Base-by-base conservation (phyloP, 2,329 filamentous ascomycete species). In the Chaetomium globosum region DNA sequence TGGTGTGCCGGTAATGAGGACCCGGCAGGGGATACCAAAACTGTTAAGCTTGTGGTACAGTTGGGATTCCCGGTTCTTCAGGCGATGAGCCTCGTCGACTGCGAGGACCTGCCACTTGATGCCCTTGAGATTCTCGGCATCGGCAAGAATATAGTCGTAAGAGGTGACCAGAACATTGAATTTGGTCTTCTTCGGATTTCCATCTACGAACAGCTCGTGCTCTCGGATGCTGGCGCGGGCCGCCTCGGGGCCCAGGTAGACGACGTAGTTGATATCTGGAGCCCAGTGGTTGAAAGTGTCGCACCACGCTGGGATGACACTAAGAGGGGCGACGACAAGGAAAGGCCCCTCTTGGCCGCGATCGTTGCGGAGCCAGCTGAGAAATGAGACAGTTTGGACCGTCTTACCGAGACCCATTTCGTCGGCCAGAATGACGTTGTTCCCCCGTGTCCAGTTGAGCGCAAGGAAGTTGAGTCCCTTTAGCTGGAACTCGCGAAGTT, bases 401-500 rank as follows among this genome's bases (percentile, higher is more conserved):
- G 95, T 99, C 80, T 99, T 99, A 31, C 95, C 95, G 16, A 99
- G 84, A 72, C 95, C 95, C 95, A 99, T 99, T 79, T 99, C 95
- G 75, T 99, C 95, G 57, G 95, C 95, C 61, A 99, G 85, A 72
- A 99, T 97, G 74, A 98, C 95, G 72, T 98, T 99, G 77, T 95
- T 95, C 63, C 88, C 89, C 73, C 90, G 89, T 61, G 91, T 92
- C 96, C 96, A 99, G 78, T 98, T 97, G 78, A 96, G 92, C 54
- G 92, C 92, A 68, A 99, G 82, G 77, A 97, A 99, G 80, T 98
- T 98, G 67, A 99, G 82, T 33, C 96, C 95, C 70, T 90, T 92
- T 72, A 98, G 85, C 78, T 99, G 96, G 75, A 99, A 99, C 69
- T 93, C 89, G 71, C 95, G 89, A 60, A 99, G 85, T 76, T 95